Evolutionary conservation across 495 filamentous ascomycete genomes (phyloP).

Genomic region (Penicillium alfredii): DNA sequence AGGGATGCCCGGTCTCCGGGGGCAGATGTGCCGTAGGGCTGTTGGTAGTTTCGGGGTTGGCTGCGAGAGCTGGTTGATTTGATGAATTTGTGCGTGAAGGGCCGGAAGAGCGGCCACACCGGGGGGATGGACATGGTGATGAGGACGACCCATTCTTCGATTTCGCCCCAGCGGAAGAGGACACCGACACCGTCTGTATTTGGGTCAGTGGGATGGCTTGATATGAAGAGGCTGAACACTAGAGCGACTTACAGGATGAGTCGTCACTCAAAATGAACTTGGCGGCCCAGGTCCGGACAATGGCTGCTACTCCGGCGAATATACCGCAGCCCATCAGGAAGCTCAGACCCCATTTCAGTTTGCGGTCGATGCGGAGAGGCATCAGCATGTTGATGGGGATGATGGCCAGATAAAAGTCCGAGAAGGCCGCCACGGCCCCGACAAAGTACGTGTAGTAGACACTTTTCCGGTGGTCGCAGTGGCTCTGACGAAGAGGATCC

Average conservation of each 20-base stretch:
- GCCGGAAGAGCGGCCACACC: conserved; percentile 22
- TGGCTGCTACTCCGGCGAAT: conserved; percentile 21
- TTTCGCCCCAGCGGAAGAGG: conserved; percentile 23
- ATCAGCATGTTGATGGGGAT: conserved; percentile 22
- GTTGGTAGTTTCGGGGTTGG: conserved; percentile 5
- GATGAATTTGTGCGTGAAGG: conserved; percentile 23
- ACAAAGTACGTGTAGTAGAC: conserved; percentile 25
- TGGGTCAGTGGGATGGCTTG: conserved; percentile 1
- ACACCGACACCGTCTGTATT: conserved; percentile 16
- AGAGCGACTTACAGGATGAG: conserved; percentile 16
- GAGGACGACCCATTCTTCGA: conserved; percentile 25
- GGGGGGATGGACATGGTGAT: conserved; percentile 27
- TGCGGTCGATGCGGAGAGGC: conserved; percentile 20
- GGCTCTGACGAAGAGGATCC: conserved; percentile 15
- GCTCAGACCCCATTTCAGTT: conserved; percentile 23
- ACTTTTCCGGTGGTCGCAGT: conserved; percentile 20
- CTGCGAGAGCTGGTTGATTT: conserved; percentile 12
- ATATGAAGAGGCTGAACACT: not conserved
- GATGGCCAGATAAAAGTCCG: conserved; percentile 22
- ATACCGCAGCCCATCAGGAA: conserved; percentile 26
- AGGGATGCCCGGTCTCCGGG: not conserved
- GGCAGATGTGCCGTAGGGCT: conserved; percentile 5
- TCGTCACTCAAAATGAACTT: conserved; percentile 19
- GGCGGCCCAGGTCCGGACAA: conserved; percentile 23
- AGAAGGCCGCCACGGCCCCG: conserved; percentile 17